These are phyloP conservation scores for Fusarium pininemorale DNA, from an alignment of 2,329 filamentous ascomycete genomes.

Conservation along the genomic window DNA sequence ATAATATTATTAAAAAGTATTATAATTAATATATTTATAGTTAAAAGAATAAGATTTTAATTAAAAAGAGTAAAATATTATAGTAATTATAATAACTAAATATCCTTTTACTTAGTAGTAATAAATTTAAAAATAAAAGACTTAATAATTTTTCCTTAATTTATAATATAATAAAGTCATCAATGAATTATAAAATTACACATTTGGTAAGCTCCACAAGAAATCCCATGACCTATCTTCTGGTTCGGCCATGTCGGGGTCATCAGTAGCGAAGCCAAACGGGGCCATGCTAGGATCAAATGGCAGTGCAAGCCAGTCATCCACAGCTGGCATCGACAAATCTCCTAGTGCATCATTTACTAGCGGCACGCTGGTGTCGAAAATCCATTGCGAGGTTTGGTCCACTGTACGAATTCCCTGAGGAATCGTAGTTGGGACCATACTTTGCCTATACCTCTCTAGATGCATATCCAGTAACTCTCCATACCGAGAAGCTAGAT, in stretches of 20 bases:
- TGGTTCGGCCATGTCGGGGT: not conserved
- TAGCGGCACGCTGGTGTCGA: not conserved
- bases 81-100: too few relatives aligned
- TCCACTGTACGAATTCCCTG: not conserved
- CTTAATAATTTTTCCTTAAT: too few relatives aligned
- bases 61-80: too few relatives aligned
- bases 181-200: not conserved
- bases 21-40: too few relatives aligned
- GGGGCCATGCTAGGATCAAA: not conserved
- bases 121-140: too few relatives aligned
- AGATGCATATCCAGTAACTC: slow-evolving; percentile 23
- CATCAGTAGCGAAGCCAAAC: not conserved
- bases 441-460: slow-evolving; percentile 3
- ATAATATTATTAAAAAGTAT: too few relatives aligned
- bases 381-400: not conserved
- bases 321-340: not conserved
- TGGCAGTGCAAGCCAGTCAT: not conserved
- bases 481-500: slow-evolving; percentile 21
- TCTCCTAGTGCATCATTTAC: accelerated
- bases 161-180: too few relatives aligned
- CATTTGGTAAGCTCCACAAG: not conserved
- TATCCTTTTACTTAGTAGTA: too few relatives aligned
- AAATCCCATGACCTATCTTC: not conserved
- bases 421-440: slow-evolving; percentile 14
- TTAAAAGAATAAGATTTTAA: too few relatives aligned